Conservation (phyloP, 805 yeast genomes). For the Ogataea dorogensis region DNA sequence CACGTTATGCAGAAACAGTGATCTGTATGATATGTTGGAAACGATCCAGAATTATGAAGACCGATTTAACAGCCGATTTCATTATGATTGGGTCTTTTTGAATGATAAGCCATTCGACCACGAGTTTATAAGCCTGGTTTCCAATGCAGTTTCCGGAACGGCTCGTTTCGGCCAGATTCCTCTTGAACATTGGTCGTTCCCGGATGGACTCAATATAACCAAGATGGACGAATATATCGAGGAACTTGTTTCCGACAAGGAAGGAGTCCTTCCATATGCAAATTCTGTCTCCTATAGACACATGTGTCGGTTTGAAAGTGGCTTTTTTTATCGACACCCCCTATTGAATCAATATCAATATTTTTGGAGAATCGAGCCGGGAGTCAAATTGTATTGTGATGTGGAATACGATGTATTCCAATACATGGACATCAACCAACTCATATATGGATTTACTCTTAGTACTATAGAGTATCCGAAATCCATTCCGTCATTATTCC, state of each 20-base stretch:
- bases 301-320: conserved; percentile 88
- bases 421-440: conserved; percentile 65
- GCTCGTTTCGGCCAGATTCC: conserved; percentile 64
- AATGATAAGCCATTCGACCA: conserved; percentile 65
- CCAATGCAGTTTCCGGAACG: conserved; percentile 54
- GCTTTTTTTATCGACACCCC: conserved; percentile 75
- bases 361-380: conserved; percentile 94
- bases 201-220: conserved; percentile 34
- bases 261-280: conserved; percentile 56
- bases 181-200: conserved; percentile 66
- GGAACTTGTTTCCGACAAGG: conserved; percentile 23
- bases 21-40: conserved; percentile 53
- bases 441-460: conserved; percentile 73
- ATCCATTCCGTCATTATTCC: conserved; percentile 58
- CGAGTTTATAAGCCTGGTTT: conserved; percentile 50
- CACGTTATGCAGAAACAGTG: conserved; percentile 68
- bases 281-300: conserved; percentile 66
- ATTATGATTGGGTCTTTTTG: conserved; percentile 78
- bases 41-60: conserved; percentile 64
- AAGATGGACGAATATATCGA: conserved; percentile 22
- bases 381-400: conserved; percentile 73
- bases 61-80: conserved; percentile 58
- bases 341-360: conserved; percentile 68
- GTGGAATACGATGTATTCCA: conserved; percentile 70
- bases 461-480: conserved; percentile 66